Conservation (phyloP, 371 early-diverging fungal species). For the Mucor indicus region DNA sequence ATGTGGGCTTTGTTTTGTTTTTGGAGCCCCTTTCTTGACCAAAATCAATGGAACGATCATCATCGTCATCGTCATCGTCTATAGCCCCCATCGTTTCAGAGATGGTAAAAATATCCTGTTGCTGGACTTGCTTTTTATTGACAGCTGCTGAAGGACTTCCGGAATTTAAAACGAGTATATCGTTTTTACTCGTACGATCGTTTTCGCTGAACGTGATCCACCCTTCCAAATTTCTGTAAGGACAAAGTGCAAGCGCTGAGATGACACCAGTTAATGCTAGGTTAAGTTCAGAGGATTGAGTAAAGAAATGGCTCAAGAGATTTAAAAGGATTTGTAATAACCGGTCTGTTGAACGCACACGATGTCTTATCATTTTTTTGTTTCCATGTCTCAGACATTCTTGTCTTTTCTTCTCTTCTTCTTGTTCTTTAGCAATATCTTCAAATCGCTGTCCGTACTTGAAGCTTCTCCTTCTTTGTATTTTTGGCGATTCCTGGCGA, state of each 20-base stretch:
- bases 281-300: conserved; percentile 85
- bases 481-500: conserved; percentile 22
- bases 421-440: conserved; percentile 6
- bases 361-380: conserved; percentile 30
- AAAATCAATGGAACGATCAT: conserved; percentile 51
- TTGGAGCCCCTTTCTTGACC: conserved; percentile 33
- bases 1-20: conserved; percentile 29
- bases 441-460: conserved; percentile 57
- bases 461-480: conserved; percentile 52
- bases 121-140: neutral
- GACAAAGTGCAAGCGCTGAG: conserved; percentile 78
- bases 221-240: conserved; percentile 71
- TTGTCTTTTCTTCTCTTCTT: neutral
- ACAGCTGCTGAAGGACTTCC: neutral
- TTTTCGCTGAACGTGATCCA: conserved; percentile 73
- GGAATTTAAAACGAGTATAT: neutral
- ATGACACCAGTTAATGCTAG: conserved; percentile 88
- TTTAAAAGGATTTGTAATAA: conserved; percentile 62
- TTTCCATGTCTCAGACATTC: too few species aligned
- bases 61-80: conserved; percentile 42
- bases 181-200: conserved; percentile 48
- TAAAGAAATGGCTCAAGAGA: conserved; percentile 75
- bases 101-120: too few species aligned
- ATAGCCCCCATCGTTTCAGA: neutral
- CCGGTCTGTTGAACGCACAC: conserved; percentile 61